Base-by-base conservation (phyloP, 2,329 filamentous ascomycete genomes). In the Chaetomiaceae sp. region DNA sequence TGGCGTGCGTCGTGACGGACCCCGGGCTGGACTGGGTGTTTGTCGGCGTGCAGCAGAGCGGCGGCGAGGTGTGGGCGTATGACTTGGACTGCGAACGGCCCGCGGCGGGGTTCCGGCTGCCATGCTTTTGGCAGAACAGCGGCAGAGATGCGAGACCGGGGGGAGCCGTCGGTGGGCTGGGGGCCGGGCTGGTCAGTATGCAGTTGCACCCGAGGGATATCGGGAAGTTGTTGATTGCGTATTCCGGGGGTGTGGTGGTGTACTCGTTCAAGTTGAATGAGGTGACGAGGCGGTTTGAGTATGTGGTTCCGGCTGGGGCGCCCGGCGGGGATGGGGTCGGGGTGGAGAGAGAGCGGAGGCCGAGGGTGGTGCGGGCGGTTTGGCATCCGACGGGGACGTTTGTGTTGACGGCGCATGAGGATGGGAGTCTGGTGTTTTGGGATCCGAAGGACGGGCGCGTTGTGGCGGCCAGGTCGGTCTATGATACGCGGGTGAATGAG, bases 301-400 rank as follows among this genome's bases (percentile, higher is more conserved):
- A 97, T 68, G 78, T 86, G 53, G 69, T 97, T 3, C 89, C 90
- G 0, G 76, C 81, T 10, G 90, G 91, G 14, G 91, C 92, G 4
- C 87, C 89, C 0, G 92, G 92, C n/a, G 80, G 90, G 72, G 87
- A 90, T 65, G 81, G 84, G 25, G 71, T 79, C 34, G 77, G 79
- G 6, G 71, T 82, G 32, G 81, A 84, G 52, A 78, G 78, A 13
- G 67, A 80, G 54, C 82, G 91, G 46, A 82, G 78, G 61, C 94
- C 92, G 13, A 81, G 79, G 53, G 71, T 97, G 56, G 89, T 85
- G 1, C 88, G 95, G 61, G 91, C 90, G 1, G 69, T 92, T 14
- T 99, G 92, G 91, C 94, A 99, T 71, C 94, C 94, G 0, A 95
- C 89, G 1, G 94, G 91, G 0, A 95, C 89, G 0, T 96, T 96